phyloP scores from a whole-genome alignment of 305 asterid genomes.

The Coffea humblotiana region DNA sequence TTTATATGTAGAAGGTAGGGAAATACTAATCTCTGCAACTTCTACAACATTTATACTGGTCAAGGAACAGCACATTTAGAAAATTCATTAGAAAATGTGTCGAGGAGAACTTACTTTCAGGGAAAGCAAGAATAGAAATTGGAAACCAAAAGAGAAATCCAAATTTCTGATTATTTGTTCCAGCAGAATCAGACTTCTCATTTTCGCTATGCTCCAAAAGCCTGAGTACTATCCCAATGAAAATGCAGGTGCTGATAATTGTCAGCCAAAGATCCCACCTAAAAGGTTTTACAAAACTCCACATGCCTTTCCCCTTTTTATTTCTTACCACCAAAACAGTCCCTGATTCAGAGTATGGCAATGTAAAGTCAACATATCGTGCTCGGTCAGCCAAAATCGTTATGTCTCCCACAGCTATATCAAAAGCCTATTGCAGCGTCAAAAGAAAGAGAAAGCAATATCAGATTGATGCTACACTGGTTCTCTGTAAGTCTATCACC shows the following conservation, averaged over 20 bases:
- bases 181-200: slow-evolving; percentile 18
- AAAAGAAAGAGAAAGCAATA: neutral
- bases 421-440: slow-evolving; percentile 28
- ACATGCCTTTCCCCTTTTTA: slow-evolving; percentile 47
- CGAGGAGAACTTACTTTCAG: slow-evolving; percentile 46
- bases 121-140: slow-evolving; percentile 57
- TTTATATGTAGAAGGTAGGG: neutral
- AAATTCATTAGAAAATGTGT: neutral
- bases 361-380: slow-evolving; percentile 47
- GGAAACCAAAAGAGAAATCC: slow-evolving; percentile 48
- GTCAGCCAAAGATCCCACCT: slow-evolving; percentile 75
- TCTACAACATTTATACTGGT: neutral
- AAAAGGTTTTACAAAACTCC: slow-evolving; percentile 56
- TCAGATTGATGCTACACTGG: neutral
- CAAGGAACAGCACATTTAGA: neutral
- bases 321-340: slow-evolving; percentile 46
- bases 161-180: slow-evolving; percentile 18
- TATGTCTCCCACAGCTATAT: slow-evolving; percentile 55
- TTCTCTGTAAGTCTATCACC: neutral
- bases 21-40: neutral
- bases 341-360: slow-evolving; percentile 62
- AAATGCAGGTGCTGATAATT: slow-evolving; percentile 37
- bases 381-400: slow-evolving; percentile 57
- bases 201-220: slow-evolving; percentile 39
- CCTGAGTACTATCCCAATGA: slow-evolving; percentile 43